Conservation (phyloP, 495 filamentous ascomycete species). For the Penicillium bovifimosum region DNA sequence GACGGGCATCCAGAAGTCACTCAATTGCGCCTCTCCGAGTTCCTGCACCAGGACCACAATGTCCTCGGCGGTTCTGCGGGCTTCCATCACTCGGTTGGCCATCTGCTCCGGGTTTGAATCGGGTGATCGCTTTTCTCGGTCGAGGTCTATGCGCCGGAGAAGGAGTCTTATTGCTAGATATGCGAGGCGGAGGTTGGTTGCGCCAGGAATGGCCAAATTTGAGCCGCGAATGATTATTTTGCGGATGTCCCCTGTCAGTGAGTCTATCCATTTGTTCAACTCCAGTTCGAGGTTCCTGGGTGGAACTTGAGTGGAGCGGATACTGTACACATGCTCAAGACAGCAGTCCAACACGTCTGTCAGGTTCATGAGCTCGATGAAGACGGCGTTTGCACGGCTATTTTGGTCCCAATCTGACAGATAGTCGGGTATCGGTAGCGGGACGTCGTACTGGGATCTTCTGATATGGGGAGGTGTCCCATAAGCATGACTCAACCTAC, state of each 20-base stretch:
- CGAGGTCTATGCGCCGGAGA: slow-evolving; percentile 21
- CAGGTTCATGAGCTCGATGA: slow-evolving; percentile 31
- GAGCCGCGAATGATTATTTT: slow-evolving; percentile 14
- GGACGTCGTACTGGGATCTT: slow-evolving; percentile 37
- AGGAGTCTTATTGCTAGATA: slow-evolving; percentile 27
- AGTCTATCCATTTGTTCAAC: slow-evolving; percentile 21
- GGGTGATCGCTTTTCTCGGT: background rate
- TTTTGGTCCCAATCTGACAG: slow-evolving; percentile 3
- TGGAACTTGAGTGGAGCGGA: slow-evolving; percentile 5
- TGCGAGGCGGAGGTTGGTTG: slow-evolving; percentile 31
- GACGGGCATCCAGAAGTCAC: slow-evolving; percentile 34
- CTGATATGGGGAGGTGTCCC: slow-evolving; percentile 32
- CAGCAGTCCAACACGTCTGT: slow-evolving; percentile 32
- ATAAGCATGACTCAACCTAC: slow-evolving; percentile 35
- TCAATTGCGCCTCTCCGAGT: slow-evolving; percentile 18
- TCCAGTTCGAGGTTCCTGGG: slow-evolving; percentile 16
- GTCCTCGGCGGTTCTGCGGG: slow-evolving; percentile 28
- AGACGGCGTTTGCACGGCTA: slow-evolving; percentile 12
- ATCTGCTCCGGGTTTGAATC: background rate
- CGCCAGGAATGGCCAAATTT: slow-evolving; percentile 14
- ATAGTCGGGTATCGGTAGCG: slow-evolving; percentile 25
- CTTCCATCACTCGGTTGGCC: slow-evolving; percentile 5
- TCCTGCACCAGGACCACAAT: slow-evolving; percentile 33
- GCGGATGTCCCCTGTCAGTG: slow-evolving; percentile 17
- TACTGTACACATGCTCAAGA: slow-evolving; percentile 28